phyloP scores from a whole-genome alignment of 768 basidiomycete species.

The Panellus pusillus region DNA sequence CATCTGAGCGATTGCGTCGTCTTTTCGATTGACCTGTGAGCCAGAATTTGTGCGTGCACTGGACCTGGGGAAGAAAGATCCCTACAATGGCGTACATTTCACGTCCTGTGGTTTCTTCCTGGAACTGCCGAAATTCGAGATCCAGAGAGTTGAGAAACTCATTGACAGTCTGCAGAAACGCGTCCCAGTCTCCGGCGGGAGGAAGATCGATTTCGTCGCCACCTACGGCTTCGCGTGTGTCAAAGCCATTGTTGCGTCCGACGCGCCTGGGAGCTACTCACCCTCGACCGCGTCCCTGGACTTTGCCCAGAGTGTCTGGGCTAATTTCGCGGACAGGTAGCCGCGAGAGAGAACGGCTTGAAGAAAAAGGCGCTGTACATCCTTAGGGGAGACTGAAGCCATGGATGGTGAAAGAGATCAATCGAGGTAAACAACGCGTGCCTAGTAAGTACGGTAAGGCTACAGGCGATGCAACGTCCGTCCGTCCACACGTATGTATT shows the following conservation, averaged over 20 bases:
- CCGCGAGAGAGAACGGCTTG: slow-evolving; percentile 77
- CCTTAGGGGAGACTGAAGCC: slow-evolving; percentile 50
- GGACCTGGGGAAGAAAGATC: slow-evolving; percentile 2
- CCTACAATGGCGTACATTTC: slow-evolving; percentile 72
- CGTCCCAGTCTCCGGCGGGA: slow-evolving; percentile 52
- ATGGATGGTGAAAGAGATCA: neutral
- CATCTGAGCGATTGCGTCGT: slow-evolving; percentile 79
- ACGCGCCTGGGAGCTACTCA: slow-evolving; percentile 27
- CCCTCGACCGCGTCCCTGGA: slow-evolving; percentile 69
- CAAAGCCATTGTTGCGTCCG: slow-evolving; percentile 9
- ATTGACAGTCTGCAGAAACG: slow-evolving; percentile 62
- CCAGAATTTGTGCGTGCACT: neutral
- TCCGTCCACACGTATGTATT: neutral
- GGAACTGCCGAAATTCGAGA: slow-evolving; percentile 64
- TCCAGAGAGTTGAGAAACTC: slow-evolving; percentile 63
- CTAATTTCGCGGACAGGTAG: slow-evolving; percentile 63
- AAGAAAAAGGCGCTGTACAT: slow-evolving; percentile 76
- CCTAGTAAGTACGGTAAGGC: too few species aligned
- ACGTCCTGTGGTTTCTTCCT: slow-evolving; percentile 64
- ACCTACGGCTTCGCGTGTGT: slow-evolving; percentile 46
- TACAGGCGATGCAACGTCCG: too few species aligned
- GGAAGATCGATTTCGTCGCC: slow-evolving; percentile 44
- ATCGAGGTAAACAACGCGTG: neutral
- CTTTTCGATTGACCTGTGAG: slow-evolving; percentile 74
- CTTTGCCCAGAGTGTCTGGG: slow-evolving; percentile 64